Evolutionary conservation across 306 rosid species (phyloP), one percentile per base, ranked within the genome.

Genomic region (Castanopsis chinensis): DNA sequence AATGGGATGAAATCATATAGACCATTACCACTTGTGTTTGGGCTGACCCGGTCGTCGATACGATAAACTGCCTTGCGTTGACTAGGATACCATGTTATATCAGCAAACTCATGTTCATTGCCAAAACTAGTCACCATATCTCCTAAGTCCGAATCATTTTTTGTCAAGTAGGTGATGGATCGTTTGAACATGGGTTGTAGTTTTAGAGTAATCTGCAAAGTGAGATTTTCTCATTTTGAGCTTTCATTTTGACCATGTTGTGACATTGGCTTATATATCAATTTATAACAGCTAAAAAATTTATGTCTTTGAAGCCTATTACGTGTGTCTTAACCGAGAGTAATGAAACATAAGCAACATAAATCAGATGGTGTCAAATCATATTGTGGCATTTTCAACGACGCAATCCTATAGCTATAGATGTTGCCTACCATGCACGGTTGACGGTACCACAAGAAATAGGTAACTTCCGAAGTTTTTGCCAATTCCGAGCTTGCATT

Each of bases 161-260:
- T 88, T 2, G 55, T 53, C 43, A 86, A 14, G 21, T 75, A 84
- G 11, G 86, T 78, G 49, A 90, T 64, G 28, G 89, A 76, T 69
- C 93, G 57, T 60, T 90, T 86, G 78, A 90, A 90, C 71, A 86
- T 43, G 8, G 90, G 91, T 60, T 90, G 82, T 45, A 90, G 75
- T 49, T 80, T 79, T 12, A 90, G 70, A 30, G 90, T 90, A 5
- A 90, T 85, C 91, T 90, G 73, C 69, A 77, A 32, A 9, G 10
- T 19, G 4, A 54, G 10, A 20, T 3, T 4, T 35, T 5, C 9
- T 57, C 28, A 19, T 43, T 12, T 43, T 17, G 17, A 55, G 19
- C n/a, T 18, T 4, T 11, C 57, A 14, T 11, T 15, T 20, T 20
- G 17, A 54, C 32, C 32, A 28, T 28, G 32, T 28, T 28, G 32